Evolutionary conservation across 192 early-diverging fungal species (phyloP), one percentile per base, ranked within the genome.

Genomic region (Gigaspora rosea): DNA sequence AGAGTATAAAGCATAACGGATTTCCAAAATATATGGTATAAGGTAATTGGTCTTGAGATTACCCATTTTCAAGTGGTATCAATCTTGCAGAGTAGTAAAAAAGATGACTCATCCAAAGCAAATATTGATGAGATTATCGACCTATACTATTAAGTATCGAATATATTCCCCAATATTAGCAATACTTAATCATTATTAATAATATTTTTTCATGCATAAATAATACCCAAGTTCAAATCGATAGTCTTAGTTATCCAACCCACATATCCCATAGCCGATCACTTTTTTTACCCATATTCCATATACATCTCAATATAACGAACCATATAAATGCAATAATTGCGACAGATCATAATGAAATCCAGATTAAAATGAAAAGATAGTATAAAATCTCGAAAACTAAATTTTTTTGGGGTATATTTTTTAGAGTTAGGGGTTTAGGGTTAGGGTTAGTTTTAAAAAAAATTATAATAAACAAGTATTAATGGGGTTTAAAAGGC

Each of bases 151-250:
- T 63, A 63, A 69, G 66, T 69, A 69, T 47, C 15, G 4, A 5
- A 11, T n/a, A 69, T 69, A n/a, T 5, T 50, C 46, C 16, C 41
- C 16, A 41, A 32, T 48, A n/a, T 32, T 35, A 32, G 33, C 5
- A 15, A 49, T 48, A 69, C 67, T 20, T 69, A 69, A 48, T 51
- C 67, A 69, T 47, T 69, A 69, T 47, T 69, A 69, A 69, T 69
- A 48, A 48, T 69, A 69, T 69, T 69, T 69, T 69, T 69, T 69
- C 66, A 27, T 69, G 50, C 48, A 69, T 69, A 69, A 69, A 69
- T 69, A 69, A 69, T 69, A 69, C 47, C 48, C 7, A 41, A 69
- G 48, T 69, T 69, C 18, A 69, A 69, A 69, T 69, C 47, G 67
- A 69, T 49, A 69, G n/a, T 69, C 15, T 27, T 1, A 8, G 41